Conservation (phyloP, 495 filamentous ascomycete genomes). For the Cercophora sp. region DNA sequence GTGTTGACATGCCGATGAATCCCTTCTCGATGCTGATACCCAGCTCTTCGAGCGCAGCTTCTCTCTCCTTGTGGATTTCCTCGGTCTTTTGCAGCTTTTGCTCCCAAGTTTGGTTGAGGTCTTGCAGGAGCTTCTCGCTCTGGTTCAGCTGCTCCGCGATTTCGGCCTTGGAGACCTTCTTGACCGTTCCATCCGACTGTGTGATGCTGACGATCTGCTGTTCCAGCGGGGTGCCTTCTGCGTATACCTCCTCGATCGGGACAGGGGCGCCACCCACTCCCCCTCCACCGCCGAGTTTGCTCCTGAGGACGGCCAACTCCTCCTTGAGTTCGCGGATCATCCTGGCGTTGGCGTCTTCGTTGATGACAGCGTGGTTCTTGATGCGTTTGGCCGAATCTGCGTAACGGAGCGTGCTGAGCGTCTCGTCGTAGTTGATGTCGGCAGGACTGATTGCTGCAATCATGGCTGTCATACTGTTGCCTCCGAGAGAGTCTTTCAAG, state of each 20-base stretch:
- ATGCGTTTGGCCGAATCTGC: constrained; percentile 98
- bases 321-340: constrained; percentile 99
- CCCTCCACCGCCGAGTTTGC: constrained; percentile 74
- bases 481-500: constrained; percentile 93
- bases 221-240: constrained; percentile 86
- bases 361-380: constrained; percentile 99
- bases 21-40: constrained; percentile 99
- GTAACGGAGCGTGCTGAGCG: constrained; percentile 90
- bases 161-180: constrained; percentile 96
- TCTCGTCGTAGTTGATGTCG: constrained; percentile 99
- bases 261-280: constrained; percentile 39
- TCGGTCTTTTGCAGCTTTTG: constrained; percentile 93
- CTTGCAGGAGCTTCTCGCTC: constrained; percentile 91
- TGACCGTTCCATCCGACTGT: constrained; percentile 76
- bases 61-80: constrained; percentile 94
- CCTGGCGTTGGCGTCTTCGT: constrained; percentile 96
- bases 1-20: constrained; percentile 90
- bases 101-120: constrained; percentile 99
- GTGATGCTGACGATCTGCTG: constrained; percentile 96
- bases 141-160: constrained; percentile 95
- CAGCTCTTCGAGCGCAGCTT: constrained; percentile 90
- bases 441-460: constrained; percentile 98
- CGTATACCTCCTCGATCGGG: constrained; percentile 73
- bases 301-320: constrained; percentile 79
- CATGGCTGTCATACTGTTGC: constrained; percentile 99